Evolutionary conservation across 768 basidiomycete genomes (phyloP), one percentile per base, ranked within the genome.

Genomic region (Lactarius indigo): DNA sequence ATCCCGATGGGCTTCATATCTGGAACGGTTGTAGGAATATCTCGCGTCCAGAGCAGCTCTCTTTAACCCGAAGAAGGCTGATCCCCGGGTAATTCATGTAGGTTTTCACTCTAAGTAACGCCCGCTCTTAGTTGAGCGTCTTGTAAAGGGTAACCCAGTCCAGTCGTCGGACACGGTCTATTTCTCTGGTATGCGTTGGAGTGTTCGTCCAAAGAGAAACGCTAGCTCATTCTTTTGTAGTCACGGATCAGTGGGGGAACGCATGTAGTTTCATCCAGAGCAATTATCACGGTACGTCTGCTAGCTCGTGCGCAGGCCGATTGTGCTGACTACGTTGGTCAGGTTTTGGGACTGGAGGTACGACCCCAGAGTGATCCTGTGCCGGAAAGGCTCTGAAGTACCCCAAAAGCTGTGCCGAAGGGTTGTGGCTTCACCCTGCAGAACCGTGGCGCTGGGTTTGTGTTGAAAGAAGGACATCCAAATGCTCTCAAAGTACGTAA

Each of bases 341-440:
- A 89, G 90, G 93, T 3, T 98, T 97, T 72, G 97, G 97, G 23
- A 96, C 94, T 26, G 92, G 84, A 73, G 91, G 91, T 90, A 74
- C 26, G 69, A 23, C 18, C 20, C 20, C 57, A 10, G 37, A 55
- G 41, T 55, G 3, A 26, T 55, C 35, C 55, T 17, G 17, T 28
- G 28, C 1, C 15, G 50, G 42, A 41, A 33, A 15, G 5, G n/a
- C 1, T 18, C n/a, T 37, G 10, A 57, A 64, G 37, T 39, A 66
- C 39, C 68, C 54, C 55, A 20, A 71, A 54, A 86, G 96, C 96
- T 37, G 81, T 99, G 44, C 97, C 97, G 0, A 89, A 91, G 71
- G 94, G 90, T 0, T 97, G 95, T 72, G 97, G 97, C 0, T 99
- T 99, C 76, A 97, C 95, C 0, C 83, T 99, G 17, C 97, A 99